Base-by-base conservation (phyloP, 345 rosid species). In the Conringia planisiliqua region DNA sequence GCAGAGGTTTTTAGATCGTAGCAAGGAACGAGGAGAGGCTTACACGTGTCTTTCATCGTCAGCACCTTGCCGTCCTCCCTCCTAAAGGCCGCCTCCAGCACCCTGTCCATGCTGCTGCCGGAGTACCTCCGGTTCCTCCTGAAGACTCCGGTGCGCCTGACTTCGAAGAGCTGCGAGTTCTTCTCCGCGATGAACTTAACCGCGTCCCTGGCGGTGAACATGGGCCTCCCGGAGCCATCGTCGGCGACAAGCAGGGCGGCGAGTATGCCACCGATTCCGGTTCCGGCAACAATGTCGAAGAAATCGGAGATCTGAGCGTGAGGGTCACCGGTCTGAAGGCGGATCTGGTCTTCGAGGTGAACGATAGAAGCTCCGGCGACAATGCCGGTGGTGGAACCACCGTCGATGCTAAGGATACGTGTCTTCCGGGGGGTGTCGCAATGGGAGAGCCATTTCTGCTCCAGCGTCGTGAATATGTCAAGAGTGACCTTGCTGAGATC, bases 11-110 rank as follows among this genome's bases (percentile, higher is more conserved):
- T 87, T 46, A 91, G 92, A 81, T 95, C 99, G 72, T 87, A 95
- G 86, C 97, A 95, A 36, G 99, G 99, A 56, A 95, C 88, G 3
- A 92, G 97, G 59, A 95, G 96, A 57, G 97, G 97, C 85, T 91
- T 91, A 68, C 97, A 87, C 72, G 95, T 88, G 88, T 91, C 97
- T 80, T 74, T 91, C 82, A 95, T 72, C 14, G 97, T 91, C 81
- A 91, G 73, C 42, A 72, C 67, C 81, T 60, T 79, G 1, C 95
- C 96, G 16, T 90, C 93, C 39, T 85, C 89, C 63, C 96, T 78
- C 69, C 32, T 59, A 43, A 91, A 85, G 36, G 84, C 82, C 40
- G 82, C 82, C 80, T 86, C 83, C 82, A 95, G 61, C 46, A 71
- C 86, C 76, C 66, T 87, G 10, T 89, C 93, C 89, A 89, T 87